Evolutionary conservation across 148 eudicot species (phyloP).

Genomic region (Fagopyrum esculentum): DNA sequence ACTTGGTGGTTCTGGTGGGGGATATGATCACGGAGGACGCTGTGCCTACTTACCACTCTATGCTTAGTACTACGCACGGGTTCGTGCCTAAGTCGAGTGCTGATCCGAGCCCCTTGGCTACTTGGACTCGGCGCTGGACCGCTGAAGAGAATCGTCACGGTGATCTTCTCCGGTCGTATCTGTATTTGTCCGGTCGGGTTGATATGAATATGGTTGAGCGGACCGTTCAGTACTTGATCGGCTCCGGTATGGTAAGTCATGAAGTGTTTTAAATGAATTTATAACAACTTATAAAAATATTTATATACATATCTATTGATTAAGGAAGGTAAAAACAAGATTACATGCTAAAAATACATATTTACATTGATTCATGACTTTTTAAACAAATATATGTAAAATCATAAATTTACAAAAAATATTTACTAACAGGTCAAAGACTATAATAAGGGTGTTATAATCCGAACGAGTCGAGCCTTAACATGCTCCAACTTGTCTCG

Average conservation of each 20-base stretch:
- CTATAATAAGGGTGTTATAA: too few species aligned
- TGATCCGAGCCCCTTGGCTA: conserved; percentile 23
- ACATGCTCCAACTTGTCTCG: too few species aligned
- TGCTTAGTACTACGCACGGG: conserved; percentile 23
- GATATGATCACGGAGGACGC: conserved; percentile 32
- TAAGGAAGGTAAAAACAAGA: too few species aligned
- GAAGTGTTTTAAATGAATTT: too few species aligned
- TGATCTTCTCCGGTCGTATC: conserved; percentile 23
- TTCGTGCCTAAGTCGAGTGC: conserved; percentile 21
- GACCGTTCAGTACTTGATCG: conserved; percentile 26
- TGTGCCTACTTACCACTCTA: conserved; percentile 24
- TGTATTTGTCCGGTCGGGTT: conserved; percentile 31
- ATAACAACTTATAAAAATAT: too few species aligned
- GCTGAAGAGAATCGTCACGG: conserved; percentile 32
- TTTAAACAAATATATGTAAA: too few species aligned
- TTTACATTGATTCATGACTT: too few species aligned
- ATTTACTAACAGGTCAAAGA: too few species aligned
- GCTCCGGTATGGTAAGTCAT: conserved; percentile 24
- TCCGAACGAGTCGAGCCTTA: too few species aligned
- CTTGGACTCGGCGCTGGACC: conserved; percentile 26
- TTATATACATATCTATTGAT: too few species aligned
- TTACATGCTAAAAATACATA: too few species aligned
- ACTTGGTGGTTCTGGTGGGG: conserved; percentile 27
- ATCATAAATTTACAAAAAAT: too few species aligned
- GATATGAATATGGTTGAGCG: conserved; percentile 24